These are phyloP conservation scores for Cunninghamia lanceolata DNA, from an alignment of 75 land plant species.

Conservation along the genomic window DNA sequence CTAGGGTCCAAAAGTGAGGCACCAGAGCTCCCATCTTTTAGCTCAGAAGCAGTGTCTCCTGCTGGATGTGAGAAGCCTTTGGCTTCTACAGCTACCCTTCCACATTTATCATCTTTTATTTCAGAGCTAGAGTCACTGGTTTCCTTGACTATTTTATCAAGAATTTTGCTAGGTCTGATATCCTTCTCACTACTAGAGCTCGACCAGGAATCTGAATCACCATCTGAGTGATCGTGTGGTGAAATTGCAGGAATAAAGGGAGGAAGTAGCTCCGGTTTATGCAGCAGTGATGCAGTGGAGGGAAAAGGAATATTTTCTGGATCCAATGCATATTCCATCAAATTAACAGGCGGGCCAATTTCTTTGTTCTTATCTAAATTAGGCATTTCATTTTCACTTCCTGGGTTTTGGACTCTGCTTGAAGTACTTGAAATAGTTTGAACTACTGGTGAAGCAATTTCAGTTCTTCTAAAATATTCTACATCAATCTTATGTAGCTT, in stretches of 20 bases:
- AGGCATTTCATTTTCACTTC: not conserved
- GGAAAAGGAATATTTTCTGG: not conserved
- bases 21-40: not conserved
- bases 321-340: not conserved
- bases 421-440: not conserved
- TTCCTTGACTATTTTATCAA: not conserved
- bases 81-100: not conserved
- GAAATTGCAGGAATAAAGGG: not conserved
- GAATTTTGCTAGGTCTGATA: not conserved
- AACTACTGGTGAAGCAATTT: not conserved
- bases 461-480: not conserved
- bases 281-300: not conserved
- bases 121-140: slow-evolving; percentile 1
- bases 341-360: not conserved
- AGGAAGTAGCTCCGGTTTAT: not conserved
- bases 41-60: not conserved
- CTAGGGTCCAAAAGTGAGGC: not conserved
- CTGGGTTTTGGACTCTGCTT: not conserved
- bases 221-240: not conserved
- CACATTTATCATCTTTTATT: not conserved
- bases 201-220: slow-evolving; percentile 12
- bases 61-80: not conserved
- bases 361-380: not conserved
- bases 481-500: not conserved
- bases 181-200: not conserved